phyloP scores from a whole-genome alignment of 2,329 filamentous ascomycete genomes.

The Boeremia exigua region DNA sequence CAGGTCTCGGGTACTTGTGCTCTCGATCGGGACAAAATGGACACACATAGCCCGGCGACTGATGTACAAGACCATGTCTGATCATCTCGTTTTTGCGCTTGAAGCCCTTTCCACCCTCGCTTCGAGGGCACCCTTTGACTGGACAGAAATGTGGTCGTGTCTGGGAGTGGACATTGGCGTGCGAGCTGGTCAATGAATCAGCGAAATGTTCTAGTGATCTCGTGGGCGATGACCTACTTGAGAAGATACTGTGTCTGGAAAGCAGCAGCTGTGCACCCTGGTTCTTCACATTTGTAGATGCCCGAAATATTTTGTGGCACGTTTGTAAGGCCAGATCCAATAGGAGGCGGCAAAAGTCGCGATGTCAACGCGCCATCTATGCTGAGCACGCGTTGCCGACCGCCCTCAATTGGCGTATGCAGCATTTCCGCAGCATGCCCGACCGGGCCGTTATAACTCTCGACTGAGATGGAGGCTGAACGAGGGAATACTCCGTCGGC shows the following conservation, averaged over 20 bases:
- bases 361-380: slow-evolving; percentile 39
- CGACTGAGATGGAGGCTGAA: slow-evolving; percentile 37
- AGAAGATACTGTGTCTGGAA: slow-evolving; percentile 80
- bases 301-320: slow-evolving; percentile 37
- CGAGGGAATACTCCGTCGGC: slow-evolving; percentile 44
- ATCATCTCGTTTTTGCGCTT: slow-evolving; percentile 76
- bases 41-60: slow-evolving; percentile 93
- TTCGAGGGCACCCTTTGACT: slow-evolving; percentile 62
- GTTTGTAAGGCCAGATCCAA: slow-evolving; percentile 38
- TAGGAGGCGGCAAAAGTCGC: slow-evolving; percentile 41
- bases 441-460: slow-evolving; percentile 47
- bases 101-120: slow-evolving; percentile 69
- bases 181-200: slow-evolving; percentile 59
- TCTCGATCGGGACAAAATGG: slow-evolving; percentile 94
- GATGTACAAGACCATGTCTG: slow-evolving; percentile 85
- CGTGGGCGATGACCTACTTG: slow-evolving; percentile 60
- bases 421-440: slow-evolving; percentile 41
- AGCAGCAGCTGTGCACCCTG: slow-evolving; percentile 72
- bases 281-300: slow-evolving; percentile 60
- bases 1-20: slow-evolving; percentile 91
- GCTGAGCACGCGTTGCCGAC: slow-evolving; percentile 36
- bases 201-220: neutral
- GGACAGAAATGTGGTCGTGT: slow-evolving; percentile 69
- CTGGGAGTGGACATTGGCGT: slow-evolving; percentile 72
- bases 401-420: slow-evolving; percentile 35